Evolutionary conservation across 2,329 filamentous ascomycete species (phyloP).

Genomic region (Fonsecaea nubica): DNA sequence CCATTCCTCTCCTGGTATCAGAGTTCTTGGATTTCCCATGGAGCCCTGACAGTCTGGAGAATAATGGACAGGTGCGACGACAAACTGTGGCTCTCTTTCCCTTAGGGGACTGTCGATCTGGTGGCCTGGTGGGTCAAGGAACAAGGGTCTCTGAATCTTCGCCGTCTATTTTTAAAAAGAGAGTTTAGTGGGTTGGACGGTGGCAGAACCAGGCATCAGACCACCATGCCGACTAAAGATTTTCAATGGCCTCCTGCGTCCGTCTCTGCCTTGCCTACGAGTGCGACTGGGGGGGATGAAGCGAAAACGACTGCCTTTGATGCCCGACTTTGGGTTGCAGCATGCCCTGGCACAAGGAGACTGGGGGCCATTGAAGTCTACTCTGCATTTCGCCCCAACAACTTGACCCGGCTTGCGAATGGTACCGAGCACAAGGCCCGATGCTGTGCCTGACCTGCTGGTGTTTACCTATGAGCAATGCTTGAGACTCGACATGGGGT

Average conservation of each 20-base stretch:
- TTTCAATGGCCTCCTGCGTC: too few species aligned
- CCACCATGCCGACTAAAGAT: background rate
- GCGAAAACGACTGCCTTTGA: background rate
- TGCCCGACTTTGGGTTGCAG: constrained; percentile 4
- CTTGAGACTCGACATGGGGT: background rate
- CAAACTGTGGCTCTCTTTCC: too few species aligned
- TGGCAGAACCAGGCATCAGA: constrained; percentile 1
- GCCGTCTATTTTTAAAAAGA: background rate
- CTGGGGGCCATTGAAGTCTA: background rate
- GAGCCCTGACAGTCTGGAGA: too few species aligned
- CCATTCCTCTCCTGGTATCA: background rate
- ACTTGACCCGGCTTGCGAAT: background rate
- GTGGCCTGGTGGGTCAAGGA: background rate
- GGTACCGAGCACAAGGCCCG: background rate
- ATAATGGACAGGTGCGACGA: too few species aligned
- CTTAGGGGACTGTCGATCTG: background rate
- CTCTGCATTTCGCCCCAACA: background rate
- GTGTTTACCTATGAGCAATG: background rate
- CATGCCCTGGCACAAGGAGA: background rate
- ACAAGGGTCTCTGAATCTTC: background rate
- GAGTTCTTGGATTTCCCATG: background rate
- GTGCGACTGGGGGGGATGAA: background rate
- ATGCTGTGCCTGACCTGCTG: background rate
- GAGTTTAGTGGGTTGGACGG: constrained; percentile 1
- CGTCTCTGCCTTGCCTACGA: too few species aligned